phyloP scores from a whole-genome alignment of 2,329 filamentous ascomycete species.

The Fusarium sp. region DNA sequence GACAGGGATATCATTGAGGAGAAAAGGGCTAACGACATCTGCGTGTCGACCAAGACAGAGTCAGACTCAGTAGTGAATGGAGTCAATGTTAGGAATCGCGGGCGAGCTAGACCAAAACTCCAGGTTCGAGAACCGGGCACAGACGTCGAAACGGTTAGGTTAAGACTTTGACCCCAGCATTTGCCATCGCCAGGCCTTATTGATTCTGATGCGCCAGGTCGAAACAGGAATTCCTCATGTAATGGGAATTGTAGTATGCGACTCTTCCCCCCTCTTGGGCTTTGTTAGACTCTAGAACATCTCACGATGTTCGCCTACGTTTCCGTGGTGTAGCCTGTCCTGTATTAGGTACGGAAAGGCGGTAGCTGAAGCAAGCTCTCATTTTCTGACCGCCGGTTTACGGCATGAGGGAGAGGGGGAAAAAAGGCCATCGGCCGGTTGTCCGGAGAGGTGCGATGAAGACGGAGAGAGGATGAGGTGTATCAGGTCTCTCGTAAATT shows the following conservation, averaged over 20 bases:
- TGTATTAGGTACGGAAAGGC: constrained; percentile 3
- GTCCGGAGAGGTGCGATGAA: constrained; percentile 1
- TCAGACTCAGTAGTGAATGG: constrained; percentile 10
- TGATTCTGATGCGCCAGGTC: constrained; percentile 26
- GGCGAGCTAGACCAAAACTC: constrained; percentile 16
- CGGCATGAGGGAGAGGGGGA: not conserved
- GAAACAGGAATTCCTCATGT: constrained; percentile 34
- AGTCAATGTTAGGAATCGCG: constrained; percentile 1
- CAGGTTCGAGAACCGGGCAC: constrained; percentile 35
- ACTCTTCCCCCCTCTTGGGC: constrained; percentile 2
- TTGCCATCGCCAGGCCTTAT: constrained; percentile 11
- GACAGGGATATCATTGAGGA: constrained; percentile 20
- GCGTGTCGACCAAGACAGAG: constrained; percentile 14
- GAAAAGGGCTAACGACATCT: constrained; percentile 8
- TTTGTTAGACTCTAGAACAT: constrained; percentile 7
- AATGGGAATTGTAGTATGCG: constrained; percentile 33
- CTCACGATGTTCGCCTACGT: constrained; percentile 17
- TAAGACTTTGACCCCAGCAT: constrained; percentile 24
- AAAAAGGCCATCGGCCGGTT: not conserved
- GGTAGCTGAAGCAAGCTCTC: constrained; percentile 14
- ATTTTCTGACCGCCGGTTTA: constrained; percentile 31
- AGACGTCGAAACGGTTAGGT: constrained; percentile 19
- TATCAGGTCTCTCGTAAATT: constrained; percentile 16
- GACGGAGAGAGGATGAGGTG: not conserved
- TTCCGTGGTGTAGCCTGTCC: constrained; percentile 1